Conservation (phyloP, 1,284 basidiomycete species). For the Tilletia horrida region DNA sequence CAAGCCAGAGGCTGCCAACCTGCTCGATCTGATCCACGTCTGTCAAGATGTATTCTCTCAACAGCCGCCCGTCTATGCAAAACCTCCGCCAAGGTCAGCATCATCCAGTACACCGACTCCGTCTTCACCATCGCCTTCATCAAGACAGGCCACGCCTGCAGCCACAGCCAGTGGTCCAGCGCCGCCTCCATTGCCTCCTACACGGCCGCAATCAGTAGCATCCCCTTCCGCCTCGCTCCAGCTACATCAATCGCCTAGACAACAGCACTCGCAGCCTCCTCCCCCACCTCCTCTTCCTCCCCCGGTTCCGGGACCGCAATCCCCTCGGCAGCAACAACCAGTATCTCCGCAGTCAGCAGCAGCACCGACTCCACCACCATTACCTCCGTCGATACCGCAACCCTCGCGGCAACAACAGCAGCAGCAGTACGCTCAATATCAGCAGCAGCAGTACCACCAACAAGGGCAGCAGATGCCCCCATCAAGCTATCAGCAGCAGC, state of each 20-base stretch:
- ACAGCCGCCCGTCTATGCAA: slow-evolving; percentile 86
- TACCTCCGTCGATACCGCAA: slow-evolving; percentile 36
- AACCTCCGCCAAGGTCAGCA: slow-evolving; percentile 59
- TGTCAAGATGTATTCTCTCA: slow-evolving; percentile 77
- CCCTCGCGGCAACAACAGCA: neutral
- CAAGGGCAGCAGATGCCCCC: slow-evolving; percentile 31
- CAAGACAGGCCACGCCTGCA: slow-evolving; percentile 19
- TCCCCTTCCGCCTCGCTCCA: slow-evolving; percentile 12
- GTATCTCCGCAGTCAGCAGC: slow-evolving; percentile 21
- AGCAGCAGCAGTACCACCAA: slow-evolving; percentile 18
- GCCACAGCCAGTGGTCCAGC: slow-evolving; percentile 23
- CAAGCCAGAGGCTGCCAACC: slow-evolving; percentile 75
- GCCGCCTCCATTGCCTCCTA: slow-evolving; percentile 58
- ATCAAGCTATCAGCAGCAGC: neutral
- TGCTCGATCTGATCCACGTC: slow-evolving; percentile 66
- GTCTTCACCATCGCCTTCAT: slow-evolving; percentile 21
- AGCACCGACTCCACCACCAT: slow-evolving; percentile 32
- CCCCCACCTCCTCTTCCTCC: slow-evolving; percentile 19
- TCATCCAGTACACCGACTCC: slow-evolving; percentile 27
- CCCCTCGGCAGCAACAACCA: neutral
- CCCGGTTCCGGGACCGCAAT: neutral
- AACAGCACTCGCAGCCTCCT: neutral
- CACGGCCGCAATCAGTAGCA: slow-evolving; percentile 24
- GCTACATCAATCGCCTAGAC: slow-evolving; percentile 2
- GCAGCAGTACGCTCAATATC: neutral